Conservation (phyloP, 495 filamentous ascomycete genomes). For the Bathelium albidoporum region DNA sequence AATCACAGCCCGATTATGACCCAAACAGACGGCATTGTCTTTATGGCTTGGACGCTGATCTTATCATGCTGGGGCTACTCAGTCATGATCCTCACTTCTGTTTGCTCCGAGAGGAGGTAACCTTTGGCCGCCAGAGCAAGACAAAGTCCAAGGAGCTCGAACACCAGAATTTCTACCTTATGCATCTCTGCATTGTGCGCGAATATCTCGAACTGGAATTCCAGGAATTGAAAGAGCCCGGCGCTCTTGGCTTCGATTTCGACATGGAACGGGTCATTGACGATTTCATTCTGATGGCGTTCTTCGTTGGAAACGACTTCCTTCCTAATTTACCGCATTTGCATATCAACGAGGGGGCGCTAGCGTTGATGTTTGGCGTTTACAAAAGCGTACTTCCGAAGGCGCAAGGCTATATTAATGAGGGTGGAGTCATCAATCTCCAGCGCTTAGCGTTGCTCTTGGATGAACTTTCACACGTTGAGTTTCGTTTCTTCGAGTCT, state of each 20-base stretch:
- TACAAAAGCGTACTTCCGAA: conserved; percentile 86
- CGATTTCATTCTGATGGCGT: conserved; percentile 98
- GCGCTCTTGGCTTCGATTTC: conserved; percentile 64
- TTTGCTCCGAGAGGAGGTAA: conserved; percentile 93
- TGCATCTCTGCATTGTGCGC: conserved; percentile 94
- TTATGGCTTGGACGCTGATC: conserved; percentile 93
- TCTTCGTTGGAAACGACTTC: conserved; percentile 99
- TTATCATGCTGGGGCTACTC: conserved; percentile 95
- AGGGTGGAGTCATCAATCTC: conserved; percentile 82
- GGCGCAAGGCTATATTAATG: conserved; percentile 93
- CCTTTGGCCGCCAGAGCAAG: conserved; percentile 77
- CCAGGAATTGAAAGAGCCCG: conserved; percentile 76
- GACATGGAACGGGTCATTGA: conserved; percentile 97
- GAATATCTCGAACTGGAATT: conserved; percentile 97
- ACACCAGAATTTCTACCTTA: conserved; percentile 96
- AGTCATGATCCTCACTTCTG: conserved; percentile 99
- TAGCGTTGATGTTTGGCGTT: conserved; percentile 92
- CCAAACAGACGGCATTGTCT: conserved; percentile 95
- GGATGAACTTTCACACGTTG: conserved; percentile 71
- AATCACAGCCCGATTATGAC: conserved; percentile 86
- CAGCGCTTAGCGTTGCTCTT: conserved; percentile 66
- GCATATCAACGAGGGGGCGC: conserved; percentile 96
- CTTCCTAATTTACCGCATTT: conserved; percentile 90
- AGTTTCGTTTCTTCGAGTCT: conserved; percentile 82
- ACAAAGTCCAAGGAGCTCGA: conserved; percentile 91